Evolutionary conservation across 352 stramenopile genomes (phyloP).

Genomic region (Pythium coloratum): DNA sequence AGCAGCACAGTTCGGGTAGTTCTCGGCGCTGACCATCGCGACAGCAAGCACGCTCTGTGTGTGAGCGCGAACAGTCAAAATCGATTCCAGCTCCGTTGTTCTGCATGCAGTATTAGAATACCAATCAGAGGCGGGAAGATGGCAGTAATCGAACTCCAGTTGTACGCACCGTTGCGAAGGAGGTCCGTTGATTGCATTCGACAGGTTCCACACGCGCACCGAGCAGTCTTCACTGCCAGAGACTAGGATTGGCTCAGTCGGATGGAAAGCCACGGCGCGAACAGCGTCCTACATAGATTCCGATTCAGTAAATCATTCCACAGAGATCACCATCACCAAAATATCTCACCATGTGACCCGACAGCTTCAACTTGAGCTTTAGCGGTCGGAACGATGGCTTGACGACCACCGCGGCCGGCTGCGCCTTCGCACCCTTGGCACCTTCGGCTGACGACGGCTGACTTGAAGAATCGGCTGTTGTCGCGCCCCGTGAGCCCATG

Average conservation of each 20-base stretch:
- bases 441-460: slow-evolving; percentile 29
- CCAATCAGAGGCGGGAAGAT: background rate
- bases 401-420: slow-evolving; percentile 43
- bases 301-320: background rate
- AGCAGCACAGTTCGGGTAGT: slow-evolving; percentile 53
- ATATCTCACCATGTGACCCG: slow-evolving; percentile 69
- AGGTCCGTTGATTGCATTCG: slow-evolving; percentile 54
- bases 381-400: slow-evolving; percentile 71
- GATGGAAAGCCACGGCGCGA: slow-evolving; percentile 73
- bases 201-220: slow-evolving; percentile 83
- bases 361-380: slow-evolving; percentile 87
- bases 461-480: background rate
- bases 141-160: background rate
- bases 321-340: background rate
- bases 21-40: slow-evolving; percentile 73
- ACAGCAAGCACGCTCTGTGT: slow-evolving; percentile 74
- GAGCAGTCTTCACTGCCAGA: slow-evolving; percentile 86
- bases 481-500: slow-evolving; percentile 59
- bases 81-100: slow-evolving; percentile 72
- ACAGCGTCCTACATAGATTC: slow-evolving; percentile 62
- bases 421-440: slow-evolving; percentile 42
- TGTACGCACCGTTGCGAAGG: slow-evolving; percentile 52
- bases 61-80: slow-evolving; percentile 75
- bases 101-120: slow-evolving; percentile 24
- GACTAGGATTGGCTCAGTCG: slow-evolving; percentile 78